A percentile compares a stretch with the other conserved stretches of the same genome.
These are phyloP conservation scores for Acorus gramineus DNA, from an alignment of 106 monocot genomes.

Conservation along the genomic window DNA sequence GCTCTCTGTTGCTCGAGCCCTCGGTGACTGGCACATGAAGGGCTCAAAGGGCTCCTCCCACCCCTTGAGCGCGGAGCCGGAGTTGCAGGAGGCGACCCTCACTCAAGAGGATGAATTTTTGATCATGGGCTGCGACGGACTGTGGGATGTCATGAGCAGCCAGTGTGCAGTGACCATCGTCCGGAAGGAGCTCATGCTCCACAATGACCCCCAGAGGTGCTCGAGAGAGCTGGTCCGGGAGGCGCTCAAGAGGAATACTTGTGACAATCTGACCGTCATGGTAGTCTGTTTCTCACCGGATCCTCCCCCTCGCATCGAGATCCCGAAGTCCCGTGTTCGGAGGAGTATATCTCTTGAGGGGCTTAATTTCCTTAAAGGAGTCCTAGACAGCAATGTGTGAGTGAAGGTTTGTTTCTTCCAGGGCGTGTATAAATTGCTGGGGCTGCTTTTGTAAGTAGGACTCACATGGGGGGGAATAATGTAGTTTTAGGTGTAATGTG, in stretches of 20 bases:
- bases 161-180: conserved; percentile 50
- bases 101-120: conserved; percentile 49
- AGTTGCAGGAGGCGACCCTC: conserved; percentile 28
- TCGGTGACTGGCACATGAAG: conserved; percentile 64
- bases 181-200: conserved; percentile 40
- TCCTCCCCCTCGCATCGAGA: conserved; percentile 48
- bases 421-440: no score
- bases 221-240: conserved; percentile 34
- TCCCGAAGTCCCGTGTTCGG: conserved; percentile 52
- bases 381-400: conserved; percentile 34
- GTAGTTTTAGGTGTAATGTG: no score
- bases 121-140: conserved; percentile 46
- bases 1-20: conserved; percentile 43
- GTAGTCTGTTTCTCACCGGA: conserved; percentile 43
- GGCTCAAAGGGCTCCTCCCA: conserved; percentile 38
- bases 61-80: conserved; percentile 40
- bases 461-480: no score
- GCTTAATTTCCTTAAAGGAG: conserved; percentile 47
- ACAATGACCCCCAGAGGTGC: conserved; percentile 41
- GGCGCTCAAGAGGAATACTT: conserved; percentile 34
- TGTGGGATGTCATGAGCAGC: conserved; percentile 66
- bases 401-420: background rate
- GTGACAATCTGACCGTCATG: conserved; percentile 48
- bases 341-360: conserved; percentile 70
- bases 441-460: no score